These are phyloP conservation scores for Irpex sp. DNA, from an alignment of 1,284 basidiomycete species.

Conservation along the genomic window DNA sequence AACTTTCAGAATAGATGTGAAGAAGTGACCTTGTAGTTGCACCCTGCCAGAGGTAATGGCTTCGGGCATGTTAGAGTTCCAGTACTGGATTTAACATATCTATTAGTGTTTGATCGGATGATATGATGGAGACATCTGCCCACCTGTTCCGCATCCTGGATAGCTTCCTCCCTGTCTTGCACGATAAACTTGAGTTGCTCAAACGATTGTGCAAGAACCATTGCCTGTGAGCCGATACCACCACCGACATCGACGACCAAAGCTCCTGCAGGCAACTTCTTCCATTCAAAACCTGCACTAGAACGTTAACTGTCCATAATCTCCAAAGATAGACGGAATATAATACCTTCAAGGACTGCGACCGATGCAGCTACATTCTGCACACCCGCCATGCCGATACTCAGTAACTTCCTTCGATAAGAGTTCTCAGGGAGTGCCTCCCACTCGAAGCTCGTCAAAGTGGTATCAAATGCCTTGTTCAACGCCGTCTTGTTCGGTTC, in stretches of 20 bases:
- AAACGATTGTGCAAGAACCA: conserved; percentile 17
- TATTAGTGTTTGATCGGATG: conserved; percentile 8
- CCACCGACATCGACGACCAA: conserved; percentile 21
- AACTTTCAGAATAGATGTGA: neutral
- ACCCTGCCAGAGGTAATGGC: conserved; percentile 5
- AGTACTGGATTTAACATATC: neutral
- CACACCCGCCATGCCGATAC: neutral
- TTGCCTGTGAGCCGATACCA: conserved; percentile 19
- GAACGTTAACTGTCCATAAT: neutral
- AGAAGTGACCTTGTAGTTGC: conserved; percentile 10
- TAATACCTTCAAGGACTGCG: conserved; percentile 12
- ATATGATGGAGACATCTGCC: conserved; percentile 1
- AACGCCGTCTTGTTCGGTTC: conserved; percentile 27
- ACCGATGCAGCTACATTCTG: neutral
- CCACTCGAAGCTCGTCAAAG: conserved; percentile 25
- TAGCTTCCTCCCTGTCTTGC: conserved; percentile 28
- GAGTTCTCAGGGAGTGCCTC: neutral
- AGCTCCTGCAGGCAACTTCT: conserved; percentile 1
- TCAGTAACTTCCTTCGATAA: neutral
- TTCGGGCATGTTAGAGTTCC: conserved; percentile 1
- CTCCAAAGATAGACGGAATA: conserved; percentile 5
- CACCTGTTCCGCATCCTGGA: conserved; percentile 28
- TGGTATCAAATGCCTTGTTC: conserved; percentile 22
- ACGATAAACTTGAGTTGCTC: conserved; percentile 21
- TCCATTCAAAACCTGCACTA: conserved; percentile 9